Conservation (phyloP, 306 rosid species). For the Neltuma alba region DNA sequence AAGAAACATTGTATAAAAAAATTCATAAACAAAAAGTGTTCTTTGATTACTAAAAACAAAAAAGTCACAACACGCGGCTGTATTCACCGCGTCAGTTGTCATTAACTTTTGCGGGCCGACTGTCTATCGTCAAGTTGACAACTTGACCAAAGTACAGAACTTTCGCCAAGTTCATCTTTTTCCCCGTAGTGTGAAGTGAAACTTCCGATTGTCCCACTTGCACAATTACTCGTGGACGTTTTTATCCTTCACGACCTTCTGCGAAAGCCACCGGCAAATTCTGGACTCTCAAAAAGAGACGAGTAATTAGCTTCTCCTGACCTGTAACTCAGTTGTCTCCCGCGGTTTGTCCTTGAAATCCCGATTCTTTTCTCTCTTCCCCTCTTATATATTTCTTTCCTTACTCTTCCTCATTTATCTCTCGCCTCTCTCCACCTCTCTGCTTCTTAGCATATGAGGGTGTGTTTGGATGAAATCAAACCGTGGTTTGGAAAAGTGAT, state of each 20-base stretch:
- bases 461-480: too few relatives aligned
- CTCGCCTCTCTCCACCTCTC: not conserved
- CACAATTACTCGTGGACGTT: not conserved
- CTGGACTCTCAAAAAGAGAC: not conserved
- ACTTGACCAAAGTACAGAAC: not conserved
- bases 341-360: conserved; percentile 58
- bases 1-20: too few relatives aligned
- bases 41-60: too few relatives aligned
- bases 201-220: not conserved
- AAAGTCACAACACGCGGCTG: too few relatives aligned
- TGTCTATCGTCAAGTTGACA: not conserved
- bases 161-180: too few relatives aligned
- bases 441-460: not conserved
- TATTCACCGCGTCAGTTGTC: too few relatives aligned
- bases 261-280: conserved; percentile 41
- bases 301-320: conserved; percentile 8
- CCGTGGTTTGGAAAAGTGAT: too few relatives aligned
- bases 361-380: conserved; percentile 5
- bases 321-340: conserved; percentile 57
- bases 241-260: conserved; percentile 43
- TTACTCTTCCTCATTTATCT: not conserved
- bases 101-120: not conserved
- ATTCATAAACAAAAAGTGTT: too few relatives aligned
- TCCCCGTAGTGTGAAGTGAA: not conserved
- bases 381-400: conserved; percentile 10